A percentile compares a stretch with the other conserved stretches of the same genome.
phyloP scores from a whole-genome alignment of 371 early-diverging fungal species.

The Mucor lusitanicus region DNA sequence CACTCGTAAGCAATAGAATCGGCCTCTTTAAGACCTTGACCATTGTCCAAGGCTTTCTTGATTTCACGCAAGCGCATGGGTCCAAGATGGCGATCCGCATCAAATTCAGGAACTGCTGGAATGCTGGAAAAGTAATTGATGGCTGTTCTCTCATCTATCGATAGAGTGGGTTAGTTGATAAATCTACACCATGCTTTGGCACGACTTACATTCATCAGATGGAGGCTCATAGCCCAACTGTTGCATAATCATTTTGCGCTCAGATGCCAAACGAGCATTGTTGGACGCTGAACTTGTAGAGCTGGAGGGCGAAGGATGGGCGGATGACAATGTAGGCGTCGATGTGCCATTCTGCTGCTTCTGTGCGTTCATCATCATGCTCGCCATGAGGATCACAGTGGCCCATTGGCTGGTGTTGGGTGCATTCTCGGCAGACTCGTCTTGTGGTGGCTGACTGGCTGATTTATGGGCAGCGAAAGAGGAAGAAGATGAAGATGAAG shows the following conservation, averaged over 20 bases:
- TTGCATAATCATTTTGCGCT: constrained; percentile 45
- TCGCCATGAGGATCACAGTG: constrained; percentile 43
- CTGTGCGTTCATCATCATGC: constrained; percentile 41
- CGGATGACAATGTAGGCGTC: neutral
- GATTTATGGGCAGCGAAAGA: neutral
- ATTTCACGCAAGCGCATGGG: constrained; percentile 86
- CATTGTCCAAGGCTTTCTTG: constrained; percentile 81
- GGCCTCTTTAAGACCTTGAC: constrained; percentile 46
- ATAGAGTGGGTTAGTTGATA: no score
- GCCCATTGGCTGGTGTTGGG: constrained; percentile 33
- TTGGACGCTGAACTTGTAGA: constrained; percentile 11
- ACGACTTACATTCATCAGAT: constrained; percentile 24
- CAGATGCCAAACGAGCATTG: constrained; percentile 31
- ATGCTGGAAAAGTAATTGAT: constrained; percentile 62
- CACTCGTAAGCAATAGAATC: constrained; percentile 74
- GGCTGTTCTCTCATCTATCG: constrained; percentile 27
- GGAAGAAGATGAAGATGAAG: neutral
- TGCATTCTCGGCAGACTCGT: neutral
- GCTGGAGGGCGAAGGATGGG: neutral
- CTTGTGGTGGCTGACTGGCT: constrained; percentile 2
- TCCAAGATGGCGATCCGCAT: constrained; percentile 68
- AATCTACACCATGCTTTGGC: no score
- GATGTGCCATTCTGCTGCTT: constrained; percentile 58
- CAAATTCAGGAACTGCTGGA: constrained; percentile 73
- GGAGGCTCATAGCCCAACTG: constrained; percentile 34